Evolutionary conservation across 2,329 filamentous ascomycete species (phyloP).

Genomic region (Arthroderma sp.): DNA sequence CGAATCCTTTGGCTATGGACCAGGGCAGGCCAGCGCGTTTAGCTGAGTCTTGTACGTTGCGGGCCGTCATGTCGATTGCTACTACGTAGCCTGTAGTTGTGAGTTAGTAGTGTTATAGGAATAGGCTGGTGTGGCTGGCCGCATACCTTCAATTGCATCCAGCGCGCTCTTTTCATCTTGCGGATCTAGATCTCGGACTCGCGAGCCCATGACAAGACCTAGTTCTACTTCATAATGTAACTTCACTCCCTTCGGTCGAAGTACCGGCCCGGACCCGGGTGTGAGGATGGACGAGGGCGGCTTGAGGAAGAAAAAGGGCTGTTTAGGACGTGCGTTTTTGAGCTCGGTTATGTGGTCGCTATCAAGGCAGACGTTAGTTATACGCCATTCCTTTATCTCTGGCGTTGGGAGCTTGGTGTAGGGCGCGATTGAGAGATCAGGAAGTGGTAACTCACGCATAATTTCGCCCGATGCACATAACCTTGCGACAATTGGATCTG

Average conservation of each 20-base stretch:
- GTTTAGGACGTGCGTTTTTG: slow-evolving; percentile 73
- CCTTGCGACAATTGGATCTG: slow-evolving; percentile 49
- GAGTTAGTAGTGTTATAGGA: slow-evolving; percentile 5
- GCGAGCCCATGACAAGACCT: slow-evolving; percentile 75
- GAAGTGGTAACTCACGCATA: slow-evolving; percentile 57
- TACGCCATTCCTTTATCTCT: neutral
- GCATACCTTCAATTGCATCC: slow-evolving; percentile 62
- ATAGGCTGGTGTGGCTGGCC: neutral
- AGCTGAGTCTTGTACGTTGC: slow-evolving; percentile 89
- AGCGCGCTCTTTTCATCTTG: slow-evolving; percentile 63
- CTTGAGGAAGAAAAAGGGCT: slow-evolving; percentile 99
- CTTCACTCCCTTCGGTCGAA: slow-evolving; percentile 68
- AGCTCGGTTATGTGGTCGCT: slow-evolving; percentile 91
- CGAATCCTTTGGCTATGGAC: slow-evolving; percentile 94
- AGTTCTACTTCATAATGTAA: slow-evolving; percentile 95
- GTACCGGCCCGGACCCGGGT: slow-evolving; percentile 63
- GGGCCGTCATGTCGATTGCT: slow-evolving; percentile 92
- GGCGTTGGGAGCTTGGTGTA: no score
- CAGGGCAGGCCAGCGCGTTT: slow-evolving; percentile 95
- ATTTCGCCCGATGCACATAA: slow-evolving; percentile 90
- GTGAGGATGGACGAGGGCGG: slow-evolving; percentile 74
- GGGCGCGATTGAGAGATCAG: neutral
- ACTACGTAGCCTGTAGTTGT: slow-evolving; percentile 60
- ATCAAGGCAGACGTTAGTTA: slow-evolving; percentile 4
- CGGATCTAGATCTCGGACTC: slow-evolving; percentile 59